Evolutionary conservation across 805 yeast species (phyloP).

Genomic region (Helenozyma rhizophorensis): DNA sequence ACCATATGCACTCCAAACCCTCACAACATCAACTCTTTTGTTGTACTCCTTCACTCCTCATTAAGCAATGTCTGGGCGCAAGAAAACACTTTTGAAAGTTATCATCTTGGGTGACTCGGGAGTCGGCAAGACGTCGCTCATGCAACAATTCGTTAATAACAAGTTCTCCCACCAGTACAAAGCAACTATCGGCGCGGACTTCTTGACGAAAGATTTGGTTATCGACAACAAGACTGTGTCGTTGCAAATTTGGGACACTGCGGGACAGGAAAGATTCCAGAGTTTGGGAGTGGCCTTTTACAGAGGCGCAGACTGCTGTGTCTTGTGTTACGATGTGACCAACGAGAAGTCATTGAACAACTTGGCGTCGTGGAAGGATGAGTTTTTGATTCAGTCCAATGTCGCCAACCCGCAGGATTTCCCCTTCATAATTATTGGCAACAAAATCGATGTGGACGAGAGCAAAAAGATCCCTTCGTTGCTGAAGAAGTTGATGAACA

Average conservation of each 20-base stretch:
- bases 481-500: slow-evolving; percentile 47
- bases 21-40: too few species aligned
- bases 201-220: slow-evolving; percentile 82
- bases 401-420: slow-evolving; percentile 91
- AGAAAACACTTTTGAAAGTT: slow-evolving; percentile 76
- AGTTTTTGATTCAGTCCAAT: slow-evolving; percentile 88
- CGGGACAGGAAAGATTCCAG: slow-evolving; percentile 76
- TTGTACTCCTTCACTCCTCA: too few species aligned
- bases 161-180: slow-evolving; percentile 94
- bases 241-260: slow-evolving; percentile 65
- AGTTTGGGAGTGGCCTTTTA: slow-evolving; percentile 95
- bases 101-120: slow-evolving; percentile 96
- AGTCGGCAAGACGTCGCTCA: slow-evolving; percentile 93
- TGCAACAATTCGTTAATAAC: slow-evolving; percentile 96
- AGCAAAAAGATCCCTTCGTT: slow-evolving; percentile 67
- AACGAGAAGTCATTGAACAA: slow-evolving; percentile 90
- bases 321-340: slow-evolving; percentile 91
- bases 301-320: slow-evolving; percentile 98
- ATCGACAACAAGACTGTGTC: slow-evolving; percentile 81
- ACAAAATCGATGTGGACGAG: slow-evolving; percentile 93
- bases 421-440: slow-evolving; percentile 93
- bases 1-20: too few species aligned
- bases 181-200: slow-evolving; percentile 98
- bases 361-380: slow-evolving; percentile 90
- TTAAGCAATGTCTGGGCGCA: slow-evolving; percentile 59